Conservation (phyloP, 164 flowering plant genomes). For the Saururus chinensis region DNA sequence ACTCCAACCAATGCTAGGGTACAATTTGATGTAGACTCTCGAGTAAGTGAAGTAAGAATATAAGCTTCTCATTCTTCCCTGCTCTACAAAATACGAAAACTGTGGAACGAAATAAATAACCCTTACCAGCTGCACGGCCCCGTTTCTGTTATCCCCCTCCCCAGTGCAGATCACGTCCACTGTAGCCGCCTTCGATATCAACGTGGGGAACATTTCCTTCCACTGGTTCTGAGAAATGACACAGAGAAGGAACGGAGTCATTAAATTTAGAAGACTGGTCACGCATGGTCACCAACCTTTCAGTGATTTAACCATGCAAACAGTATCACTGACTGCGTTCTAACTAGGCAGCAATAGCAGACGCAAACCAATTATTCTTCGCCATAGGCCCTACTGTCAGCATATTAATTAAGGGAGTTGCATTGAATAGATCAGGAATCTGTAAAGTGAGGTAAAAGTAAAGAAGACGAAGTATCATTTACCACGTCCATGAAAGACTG, state of each 20-base stretch:
- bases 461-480: slow-evolving; percentile 2
- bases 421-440: not conserved
- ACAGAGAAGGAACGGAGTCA: not conserved
- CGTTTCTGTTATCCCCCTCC: slow-evolving; percentile 56
- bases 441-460: not conserved
- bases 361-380: too few relatives aligned
- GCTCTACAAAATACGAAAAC: not conserved
- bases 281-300: too few relatives aligned
- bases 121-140: slow-evolving; percentile 76
- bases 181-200: slow-evolving; percentile 87
- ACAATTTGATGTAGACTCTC: too few relatives aligned
- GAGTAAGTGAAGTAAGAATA: too few relatives aligned
- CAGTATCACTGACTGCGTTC: too few relatives aligned
- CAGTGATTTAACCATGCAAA: too few relatives aligned
- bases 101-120: not conserved
- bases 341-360: too few relatives aligned
- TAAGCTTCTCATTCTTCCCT: not conserved
- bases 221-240: slow-evolving; percentile 57
- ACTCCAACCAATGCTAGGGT: too few relatives aligned
- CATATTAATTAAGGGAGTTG: too few relatives aligned
- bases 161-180: slow-evolving; percentile 70
- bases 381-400: too few relatives aligned
- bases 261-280: not conserved
- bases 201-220: slow-evolving; percentile 89
- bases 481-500: slow-evolving; percentile 92